Base-by-base conservation (phyloP, 345 rosid genomes). In the Stellera chamaejasme region DNA sequence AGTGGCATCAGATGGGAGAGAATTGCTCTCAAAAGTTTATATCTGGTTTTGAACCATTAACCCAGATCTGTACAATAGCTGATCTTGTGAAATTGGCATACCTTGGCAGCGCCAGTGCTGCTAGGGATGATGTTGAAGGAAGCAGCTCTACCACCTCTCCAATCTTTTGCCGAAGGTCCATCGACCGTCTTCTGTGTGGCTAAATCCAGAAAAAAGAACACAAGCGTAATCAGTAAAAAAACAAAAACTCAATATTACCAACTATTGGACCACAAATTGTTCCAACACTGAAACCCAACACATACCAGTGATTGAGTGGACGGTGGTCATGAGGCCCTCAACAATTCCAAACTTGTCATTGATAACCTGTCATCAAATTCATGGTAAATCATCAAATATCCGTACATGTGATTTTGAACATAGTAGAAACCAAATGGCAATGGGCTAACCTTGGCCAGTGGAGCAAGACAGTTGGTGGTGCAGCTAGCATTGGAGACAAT, bases 141-240 rank as follows among this genome's bases (percentile, higher is more conserved):
- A 51, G 97, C 97, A 55, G 96, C 95, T 51, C 96, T 86, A 32
- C 97, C 97, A 80, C 96, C 93, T 75, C 97, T 86, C 97, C 97
- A 87, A 79, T 87, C 97, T 75, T 90, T 90, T 71, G 52, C 68
- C 15, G 96, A 90, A 56, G 95, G 97, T 10, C 97, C 97, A 86
- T 90, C 95, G 39, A 90, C 97, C n/a, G 97, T 90, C 77, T 90
- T 90, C 70, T 90, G 88, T 0, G 96, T 84, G 62, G 96, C 96
- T 86, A 75, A 27, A 56, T 1, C 39, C 6, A 52, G 11, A 48
- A 27, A 27, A 50, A 4, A 1, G 5, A 42, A 25, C 11, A 54
- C 3, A 43, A 16, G 36, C 3, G 23, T 19, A 19, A 10, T 41
- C 51, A 6, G 50, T 53, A 57, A n/a, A n/a, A n/a, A n/a, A n/a